A percentile compares a stretch with the other conserved stretches of the same genome.
Conservation (phyloP, 805 yeast genomes). For the Lachancea sp. region DNA sequence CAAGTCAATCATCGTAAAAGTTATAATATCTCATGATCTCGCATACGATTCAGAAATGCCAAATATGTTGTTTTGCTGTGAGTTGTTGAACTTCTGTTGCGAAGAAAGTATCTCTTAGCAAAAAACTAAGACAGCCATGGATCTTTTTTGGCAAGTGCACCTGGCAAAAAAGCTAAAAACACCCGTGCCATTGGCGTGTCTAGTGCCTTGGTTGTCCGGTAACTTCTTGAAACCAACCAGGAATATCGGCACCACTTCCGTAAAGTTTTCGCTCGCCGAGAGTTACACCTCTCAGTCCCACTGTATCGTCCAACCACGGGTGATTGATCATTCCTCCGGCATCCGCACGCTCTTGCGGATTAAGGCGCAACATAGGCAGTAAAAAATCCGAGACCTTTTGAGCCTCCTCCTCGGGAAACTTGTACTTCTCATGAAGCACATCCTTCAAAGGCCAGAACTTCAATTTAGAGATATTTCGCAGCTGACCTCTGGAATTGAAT, state of each 20-base stretch:
- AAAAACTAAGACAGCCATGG: background rate
- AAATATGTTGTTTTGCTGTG: background rate
- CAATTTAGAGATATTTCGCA: conserved; percentile 71
- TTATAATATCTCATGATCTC: background rate
- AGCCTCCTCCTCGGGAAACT: conserved; percentile 61
- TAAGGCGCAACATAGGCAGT: conserved; percentile 72
- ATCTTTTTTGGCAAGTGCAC: background rate
- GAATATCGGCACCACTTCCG: conserved; percentile 78
- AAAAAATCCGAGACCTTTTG: conserved; percentile 68
- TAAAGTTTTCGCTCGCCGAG: conserved; percentile 66
- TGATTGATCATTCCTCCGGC: conserved; percentile 94
- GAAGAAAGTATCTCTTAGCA: background rate
- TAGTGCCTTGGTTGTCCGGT: conserved; percentile 37
- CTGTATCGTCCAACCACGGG: conserved; percentile 71
- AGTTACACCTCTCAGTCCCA: conserved; percentile 62
- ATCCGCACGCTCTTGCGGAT: conserved; percentile 81
- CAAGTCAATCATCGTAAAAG: background rate
- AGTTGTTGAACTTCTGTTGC: background rate
- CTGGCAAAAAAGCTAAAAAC: background rate
- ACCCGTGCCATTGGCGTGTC: too few relatives aligned
- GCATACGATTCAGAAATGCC: background rate
- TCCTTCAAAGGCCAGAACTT: conserved; percentile 85
- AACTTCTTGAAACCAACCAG: conserved; percentile 82
- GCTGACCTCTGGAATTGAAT: conserved; percentile 61
- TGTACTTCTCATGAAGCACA: conserved; percentile 82